These are phyloP conservation scores for Botryotinia narcissicola DNA, from an alignment of 2,329 filamentous ascomycete species.

Conservation along the genomic window DNA sequence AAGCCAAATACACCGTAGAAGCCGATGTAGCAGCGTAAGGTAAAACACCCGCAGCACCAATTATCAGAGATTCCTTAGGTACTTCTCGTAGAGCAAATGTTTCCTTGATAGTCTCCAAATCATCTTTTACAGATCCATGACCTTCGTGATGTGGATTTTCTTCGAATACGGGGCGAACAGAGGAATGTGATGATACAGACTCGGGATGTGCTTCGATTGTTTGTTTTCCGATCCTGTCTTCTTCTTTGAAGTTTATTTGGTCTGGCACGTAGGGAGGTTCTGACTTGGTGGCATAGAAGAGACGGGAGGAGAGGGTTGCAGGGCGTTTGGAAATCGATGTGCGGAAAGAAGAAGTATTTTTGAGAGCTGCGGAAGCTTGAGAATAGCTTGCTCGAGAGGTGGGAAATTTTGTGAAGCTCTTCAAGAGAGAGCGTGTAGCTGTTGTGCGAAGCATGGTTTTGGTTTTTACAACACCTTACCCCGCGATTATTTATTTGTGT, in stretches of 20 bases:
- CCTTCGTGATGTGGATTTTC: slow-evolving; percentile 39
- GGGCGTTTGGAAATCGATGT: slow-evolving; percentile 33
- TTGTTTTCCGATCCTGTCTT: slow-evolving; percentile 52
- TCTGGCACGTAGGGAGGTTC: slow-evolving; percentile 33
- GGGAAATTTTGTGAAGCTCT: slow-evolving; percentile 33
- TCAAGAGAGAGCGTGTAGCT: slow-evolving; percentile 35
- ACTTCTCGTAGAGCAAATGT: slow-evolving; percentile 65
- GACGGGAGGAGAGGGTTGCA: slow-evolving; percentile 38
- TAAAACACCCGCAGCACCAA: slow-evolving; percentile 75
- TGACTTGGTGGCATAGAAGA: slow-evolving; percentile 45
- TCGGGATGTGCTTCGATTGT: slow-evolving; percentile 60
- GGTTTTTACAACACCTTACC: slow-evolving; percentile 25
- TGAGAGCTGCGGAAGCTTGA: slow-evolving; percentile 31
- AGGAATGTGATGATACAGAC: slow-evolving; percentile 58
- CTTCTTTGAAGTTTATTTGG: slow-evolving; percentile 54
- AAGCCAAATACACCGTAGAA: slow-evolving; percentile 77
- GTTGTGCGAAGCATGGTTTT: slow-evolving; percentile 37
- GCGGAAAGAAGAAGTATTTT: slow-evolving; percentile 25
- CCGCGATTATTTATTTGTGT: slow-evolving; percentile 27
- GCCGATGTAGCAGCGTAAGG: slow-evolving; percentile 84
- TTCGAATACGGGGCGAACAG: slow-evolving; percentile 51
- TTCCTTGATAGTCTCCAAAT: slow-evolving; percentile 64
- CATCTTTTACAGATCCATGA: slow-evolving; percentile 51
- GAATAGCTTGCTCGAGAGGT: slow-evolving; percentile 30
- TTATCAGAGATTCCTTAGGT: slow-evolving; percentile 63